Evolutionary conservation across 352 stramenopile species (phyloP), one percentile per base, ranked within the genome.

Genomic region (Detonula confervacea): DNA sequence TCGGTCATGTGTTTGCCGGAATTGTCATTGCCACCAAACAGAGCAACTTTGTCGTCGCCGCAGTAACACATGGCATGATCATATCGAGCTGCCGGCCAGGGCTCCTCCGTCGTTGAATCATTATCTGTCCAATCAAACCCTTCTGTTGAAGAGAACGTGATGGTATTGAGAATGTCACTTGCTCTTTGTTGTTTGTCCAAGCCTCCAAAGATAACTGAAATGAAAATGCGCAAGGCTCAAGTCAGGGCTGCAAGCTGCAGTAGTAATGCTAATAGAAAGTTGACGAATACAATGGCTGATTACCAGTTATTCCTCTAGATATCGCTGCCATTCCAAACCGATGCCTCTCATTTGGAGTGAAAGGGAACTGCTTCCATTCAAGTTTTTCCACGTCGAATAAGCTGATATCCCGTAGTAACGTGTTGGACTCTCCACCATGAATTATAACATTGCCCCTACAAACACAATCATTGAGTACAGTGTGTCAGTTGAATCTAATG

Each of bases 1-100:
- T 71, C 62, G n/a, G 27, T 22, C 44, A 59, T 20, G 1, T 20
- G 25, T 49, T 49, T 59, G 22, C 30, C 62, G 2, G 24, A 44
- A 8, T 20, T 20, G 61, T 71, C 62, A 9, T 51, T 18, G 16
- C 62, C 62, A 18, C 62, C 62, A 55, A 61, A 71, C 44, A 61
- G 30, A n/a, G 47, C 62, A 29, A 60, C 14, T 18, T 42, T 18
- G 25, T 61, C 18, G 24, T 59, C 29, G 6, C 35, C 62, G n/a
- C 22, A 46, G 18, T 27, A 27, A 33, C 62, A 71, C 62, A 71
- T 71, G 20, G 16, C 62, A 25, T 71, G 62, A 1, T 33, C 20
- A 16, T 61, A 51, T 25, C 62, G 44, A 29, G 62, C 18, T 16
- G 18, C 6, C 12, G 62, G 62, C 62, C 44, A 71, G 39, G 25